Evolutionary conservation across 2,329 filamentous ascomycete genomes (phyloP), one percentile per base, ranked within the genome.

Genomic region (Paecilomyces fulvus): DNA sequence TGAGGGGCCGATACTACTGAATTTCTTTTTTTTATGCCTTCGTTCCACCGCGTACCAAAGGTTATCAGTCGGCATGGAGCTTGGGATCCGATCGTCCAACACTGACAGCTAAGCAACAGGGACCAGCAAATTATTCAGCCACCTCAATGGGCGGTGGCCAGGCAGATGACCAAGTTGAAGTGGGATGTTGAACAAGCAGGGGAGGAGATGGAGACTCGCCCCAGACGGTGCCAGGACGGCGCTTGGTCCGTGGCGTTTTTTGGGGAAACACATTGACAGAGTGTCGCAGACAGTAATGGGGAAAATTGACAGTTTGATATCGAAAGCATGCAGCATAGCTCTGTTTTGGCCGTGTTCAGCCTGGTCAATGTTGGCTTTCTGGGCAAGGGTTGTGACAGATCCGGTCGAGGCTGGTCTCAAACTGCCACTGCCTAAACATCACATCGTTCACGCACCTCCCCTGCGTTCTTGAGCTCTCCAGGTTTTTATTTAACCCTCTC

Each of bases 381-480:
- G 37, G 37, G 37, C 37, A 43, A 20, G 37, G 37, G 25, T 7
- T 20, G 20, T 7, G 37, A 43, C 37, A 43, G 37, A 43, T 43
- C 37, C 37, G 37, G 37, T 43, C 37, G 37, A 43, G 37, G 14
- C 21, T 12, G 50, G 23, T 21, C 30, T 3, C 8, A 20, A 55
- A 58, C 56, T 55, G 53, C 53, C 53, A 55, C 53, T 31, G 54
- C 57, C 50, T 51, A 30, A 30, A 54, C 53, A 54, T 57, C 56
- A 31, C 49, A 53, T 52, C 23, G 57, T 33, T 51, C 57, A 56
- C 57, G 57, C 57, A 58, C 56, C 49, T 21, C 28, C 31, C 37
- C 49, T 14, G 30, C 25, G 30, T 25, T 30, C 9, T 9, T 14
- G 20, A 23, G 20, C n/a, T 30, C 49, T 23, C 25, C 25, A 37